phyloP scores from a whole-genome alignment of 352 stramenopile genomes.

The Phytophthora megakarya region DNA sequence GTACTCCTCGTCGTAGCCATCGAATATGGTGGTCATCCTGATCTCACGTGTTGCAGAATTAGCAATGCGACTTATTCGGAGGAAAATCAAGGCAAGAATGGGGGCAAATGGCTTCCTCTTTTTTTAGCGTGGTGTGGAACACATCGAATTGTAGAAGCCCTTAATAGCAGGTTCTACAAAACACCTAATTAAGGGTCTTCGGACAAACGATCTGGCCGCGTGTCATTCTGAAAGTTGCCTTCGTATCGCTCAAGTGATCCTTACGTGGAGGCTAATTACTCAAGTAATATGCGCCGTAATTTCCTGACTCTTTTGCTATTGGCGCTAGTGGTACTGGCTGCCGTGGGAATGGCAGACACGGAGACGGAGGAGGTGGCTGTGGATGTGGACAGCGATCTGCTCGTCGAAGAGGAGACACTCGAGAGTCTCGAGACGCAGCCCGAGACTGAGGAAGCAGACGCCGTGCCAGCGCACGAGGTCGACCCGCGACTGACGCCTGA shows the following conservation, averaged over 20 bases:
- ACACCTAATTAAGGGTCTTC: slow-evolving; percentile 5
- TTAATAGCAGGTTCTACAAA: not conserved
- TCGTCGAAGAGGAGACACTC: slow-evolving; percentile 52
- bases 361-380: slow-evolving; percentile 41
- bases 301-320: slow-evolving; percentile 57
- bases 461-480: slow-evolving; percentile 28
- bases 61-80: not conserved
- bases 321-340: slow-evolving; percentile 47
- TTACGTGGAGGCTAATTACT: not conserved
- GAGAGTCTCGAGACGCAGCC: slow-evolving; percentile 46
- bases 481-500: slow-evolving; percentile 62
- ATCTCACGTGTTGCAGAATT: not conserved
- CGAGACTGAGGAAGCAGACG: slow-evolving; percentile 25
- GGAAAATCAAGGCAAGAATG: slow-evolving; percentile 36
- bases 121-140: slow-evolving; percentile 24
- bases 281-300: slow-evolving; percentile 42
- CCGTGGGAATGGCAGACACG: slow-evolving; percentile 29
- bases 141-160: not conserved
- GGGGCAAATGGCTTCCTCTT: slow-evolving; percentile 17
- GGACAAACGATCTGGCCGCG: slow-evolving; percentile 22
- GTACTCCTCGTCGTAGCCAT: slow-evolving; percentile 91
- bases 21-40: slow-evolving; percentile 89
- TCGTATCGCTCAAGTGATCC: not conserved
- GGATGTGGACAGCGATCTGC: slow-evolving; percentile 45
- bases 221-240: slow-evolving; percentile 37